Evolutionary conservation across 306 rosid genomes (phyloP).

Genomic region (Acacia crassicarpa): DNA sequence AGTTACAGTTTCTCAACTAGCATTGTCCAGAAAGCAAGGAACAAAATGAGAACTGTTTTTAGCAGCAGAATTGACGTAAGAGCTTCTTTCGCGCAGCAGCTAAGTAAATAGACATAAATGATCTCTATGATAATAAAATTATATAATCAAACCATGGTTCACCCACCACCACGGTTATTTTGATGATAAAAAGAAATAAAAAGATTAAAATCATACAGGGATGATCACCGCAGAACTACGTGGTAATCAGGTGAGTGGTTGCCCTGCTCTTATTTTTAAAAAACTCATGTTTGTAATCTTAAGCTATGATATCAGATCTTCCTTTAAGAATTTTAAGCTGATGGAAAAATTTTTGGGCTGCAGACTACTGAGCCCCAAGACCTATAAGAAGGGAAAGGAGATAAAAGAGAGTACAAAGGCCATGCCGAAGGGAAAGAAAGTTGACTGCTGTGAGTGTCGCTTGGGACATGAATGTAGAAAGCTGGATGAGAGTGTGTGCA

Average conservation of each 20-base stretch:
- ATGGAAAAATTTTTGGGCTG: neutral
- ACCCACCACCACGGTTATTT: neutral
- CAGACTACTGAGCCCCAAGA: neutral
- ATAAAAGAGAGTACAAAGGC: neutral
- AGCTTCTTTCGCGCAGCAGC: neutral
- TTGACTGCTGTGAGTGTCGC: neutral
- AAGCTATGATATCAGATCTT: neutral
- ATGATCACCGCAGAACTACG: neutral
- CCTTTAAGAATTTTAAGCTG: neutral
- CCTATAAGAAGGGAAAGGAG: neutral
- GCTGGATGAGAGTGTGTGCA: neutral
- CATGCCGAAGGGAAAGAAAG: neutral
- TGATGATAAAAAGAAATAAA: neutral
- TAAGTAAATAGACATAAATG: neutral
- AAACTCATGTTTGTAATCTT: neutral
- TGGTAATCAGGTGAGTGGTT: neutral
- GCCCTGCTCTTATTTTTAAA: neutral
- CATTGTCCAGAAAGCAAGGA: neutral
- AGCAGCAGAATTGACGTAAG: neutral
- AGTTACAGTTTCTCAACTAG: neutral
- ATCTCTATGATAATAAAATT: neutral
- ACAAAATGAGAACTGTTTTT: neutral
- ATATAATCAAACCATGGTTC: neutral
- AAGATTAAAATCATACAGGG: neutral
- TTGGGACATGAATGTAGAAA: neutral